phyloP scores from a whole-genome alignment of 768 basidiomycete species.

The Hebeloma cylindrosporum region DNA sequence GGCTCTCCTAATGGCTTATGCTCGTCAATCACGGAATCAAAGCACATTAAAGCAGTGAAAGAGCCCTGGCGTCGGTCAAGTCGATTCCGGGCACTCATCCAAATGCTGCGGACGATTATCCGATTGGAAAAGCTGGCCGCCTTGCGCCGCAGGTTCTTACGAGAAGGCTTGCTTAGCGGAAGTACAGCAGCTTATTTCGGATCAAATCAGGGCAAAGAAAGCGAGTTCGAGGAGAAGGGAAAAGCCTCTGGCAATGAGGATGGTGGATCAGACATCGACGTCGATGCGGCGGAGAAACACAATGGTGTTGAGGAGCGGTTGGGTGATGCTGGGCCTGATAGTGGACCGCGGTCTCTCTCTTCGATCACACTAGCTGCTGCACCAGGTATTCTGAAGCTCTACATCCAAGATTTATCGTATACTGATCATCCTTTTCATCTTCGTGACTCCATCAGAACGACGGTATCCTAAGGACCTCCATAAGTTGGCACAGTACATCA shows the following conservation, averaged over 20 bases:
- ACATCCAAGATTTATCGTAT: neutral
- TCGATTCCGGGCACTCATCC: constrained; percentile 23
- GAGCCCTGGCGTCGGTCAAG: constrained; percentile 33
- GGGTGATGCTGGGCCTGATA: constrained; percentile 9
- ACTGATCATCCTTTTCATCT: neutral
- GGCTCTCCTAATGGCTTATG: constrained; percentile 31
- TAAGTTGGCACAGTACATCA: constrained; percentile 14
- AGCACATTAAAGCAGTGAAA: constrained; percentile 33
- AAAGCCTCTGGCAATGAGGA: neutral
- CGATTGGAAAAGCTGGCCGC: constrained; percentile 25
- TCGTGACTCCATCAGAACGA: constrained; percentile 6
- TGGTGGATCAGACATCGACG: neutral
- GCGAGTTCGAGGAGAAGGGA: neutral
- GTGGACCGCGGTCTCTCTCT: constrained; percentile 10
- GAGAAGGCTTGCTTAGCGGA: constrained; percentile 15
- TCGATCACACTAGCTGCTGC: constrained; percentile 1
- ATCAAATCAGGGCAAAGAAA: neutral
- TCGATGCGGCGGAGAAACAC: neutral
- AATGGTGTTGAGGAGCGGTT: constrained; percentile 1
- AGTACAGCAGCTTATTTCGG: constrained; percentile 17
- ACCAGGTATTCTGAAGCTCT: neutral
- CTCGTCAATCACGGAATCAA: constrained; percentile 35
- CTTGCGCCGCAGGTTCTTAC: neutral
- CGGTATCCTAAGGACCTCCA: constrained; percentile 17
- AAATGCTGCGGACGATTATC: constrained; percentile 29